Conservation (phyloP, 768 basidiomycete genomes). For the Lactarius hengduanensis region DNA sequence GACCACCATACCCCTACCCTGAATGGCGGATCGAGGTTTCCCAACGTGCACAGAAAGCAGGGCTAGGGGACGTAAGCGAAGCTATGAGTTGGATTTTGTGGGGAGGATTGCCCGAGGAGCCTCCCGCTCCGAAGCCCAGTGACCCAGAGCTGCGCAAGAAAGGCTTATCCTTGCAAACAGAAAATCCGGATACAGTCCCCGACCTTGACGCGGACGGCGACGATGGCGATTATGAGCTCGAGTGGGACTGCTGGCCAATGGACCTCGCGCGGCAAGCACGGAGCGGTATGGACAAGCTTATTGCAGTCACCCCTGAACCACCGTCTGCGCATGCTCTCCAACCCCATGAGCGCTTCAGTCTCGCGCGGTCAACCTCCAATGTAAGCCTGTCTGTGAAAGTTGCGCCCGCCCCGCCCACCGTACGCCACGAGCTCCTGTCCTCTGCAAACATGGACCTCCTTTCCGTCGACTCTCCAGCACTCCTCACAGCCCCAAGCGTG, state of each 20-base stretch:
- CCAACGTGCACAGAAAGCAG: slow-evolving; percentile 28
- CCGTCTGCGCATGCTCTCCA: not conserved
- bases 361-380: slow-evolving; percentile 14
- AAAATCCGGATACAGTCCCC: not conserved
- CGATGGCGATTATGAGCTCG: slow-evolving; percentile 28
- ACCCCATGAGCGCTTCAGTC: not conserved
- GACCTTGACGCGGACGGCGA: slow-evolving; percentile 18
- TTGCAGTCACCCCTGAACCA: not conserved
- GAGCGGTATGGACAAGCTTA: slow-evolving; percentile 1
- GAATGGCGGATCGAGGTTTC: slow-evolving; percentile 32
- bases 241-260: slow-evolving; percentile 32
- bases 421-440: slow-evolving; percentile 2
- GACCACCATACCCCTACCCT: slow-evolving; percentile 28
- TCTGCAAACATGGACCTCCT: slow-evolving; percentile 19
- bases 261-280: slow-evolving; percentile 29
- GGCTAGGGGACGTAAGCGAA: slow-evolving; percentile 26
- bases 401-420: not conserved
- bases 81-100: slow-evolving; percentile 26
- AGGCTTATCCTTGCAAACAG: not conserved
- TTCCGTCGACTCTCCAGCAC: slow-evolving; percentile 21
- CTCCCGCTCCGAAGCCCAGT: not conserved
- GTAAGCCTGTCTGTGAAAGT: slow-evolving; percentile 1
- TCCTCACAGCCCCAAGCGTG: slow-evolving; percentile 26
- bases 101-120: slow-evolving; percentile 4
- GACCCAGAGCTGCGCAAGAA: slow-evolving; percentile 5